A percentile compares a stretch with the other conserved stretches of the same genome.
phyloP scores from a whole-genome alignment of 192 early-diverging fungal genomes.

The Podila verticillata region DNA sequence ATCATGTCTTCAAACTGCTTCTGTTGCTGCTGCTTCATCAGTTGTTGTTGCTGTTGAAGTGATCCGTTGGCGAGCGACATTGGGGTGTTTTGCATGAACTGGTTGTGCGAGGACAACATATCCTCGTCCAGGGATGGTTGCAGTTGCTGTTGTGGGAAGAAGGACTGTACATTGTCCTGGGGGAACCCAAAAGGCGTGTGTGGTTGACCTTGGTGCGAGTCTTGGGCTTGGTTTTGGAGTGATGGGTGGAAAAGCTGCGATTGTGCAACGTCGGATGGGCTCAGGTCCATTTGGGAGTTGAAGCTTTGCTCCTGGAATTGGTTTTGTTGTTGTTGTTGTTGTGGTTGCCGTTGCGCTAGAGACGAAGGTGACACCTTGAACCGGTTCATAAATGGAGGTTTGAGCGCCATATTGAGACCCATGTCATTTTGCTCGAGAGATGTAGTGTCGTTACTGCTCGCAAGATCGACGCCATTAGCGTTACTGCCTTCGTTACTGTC shows the following conservation, averaged over 20 bases:
- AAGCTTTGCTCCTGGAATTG: constrained; percentile 15
- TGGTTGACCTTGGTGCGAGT: constrained; percentile 5
- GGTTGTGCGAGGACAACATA: not conserved
- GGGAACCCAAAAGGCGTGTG: constrained; percentile 14
- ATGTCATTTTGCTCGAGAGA: constrained; percentile 10
- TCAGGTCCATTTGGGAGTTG: constrained; percentile 22
- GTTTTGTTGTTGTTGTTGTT: constrained; percentile 10
- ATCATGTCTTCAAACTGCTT: constrained; percentile 40
- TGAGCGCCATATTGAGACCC: constrained; percentile 25
- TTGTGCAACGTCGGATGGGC: constrained; percentile 9
- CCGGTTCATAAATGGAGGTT: constrained; percentile 33
- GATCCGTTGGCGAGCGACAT: constrained; percentile 5
- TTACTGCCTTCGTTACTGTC: constrained; percentile 4
- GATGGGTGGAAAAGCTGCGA: not conserved
- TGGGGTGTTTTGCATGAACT: constrained; percentile 4
- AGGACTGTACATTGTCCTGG: constrained; percentile 2
- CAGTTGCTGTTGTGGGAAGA: constrained; percentile 6
- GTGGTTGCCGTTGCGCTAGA: constrained; percentile 6
- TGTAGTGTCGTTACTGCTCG: not conserved
- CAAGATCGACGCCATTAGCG: constrained; percentile 1
- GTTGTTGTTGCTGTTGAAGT: not conserved
- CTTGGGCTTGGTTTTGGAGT: constrained; percentile 4
- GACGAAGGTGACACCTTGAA: constrained; percentile 22
- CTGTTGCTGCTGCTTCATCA: constrained; percentile 22
- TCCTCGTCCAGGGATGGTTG: constrained; percentile 2